Conservation (phyloP, 2,329 filamentous ascomycete species). For the Alternaria incomplexa region DNA sequence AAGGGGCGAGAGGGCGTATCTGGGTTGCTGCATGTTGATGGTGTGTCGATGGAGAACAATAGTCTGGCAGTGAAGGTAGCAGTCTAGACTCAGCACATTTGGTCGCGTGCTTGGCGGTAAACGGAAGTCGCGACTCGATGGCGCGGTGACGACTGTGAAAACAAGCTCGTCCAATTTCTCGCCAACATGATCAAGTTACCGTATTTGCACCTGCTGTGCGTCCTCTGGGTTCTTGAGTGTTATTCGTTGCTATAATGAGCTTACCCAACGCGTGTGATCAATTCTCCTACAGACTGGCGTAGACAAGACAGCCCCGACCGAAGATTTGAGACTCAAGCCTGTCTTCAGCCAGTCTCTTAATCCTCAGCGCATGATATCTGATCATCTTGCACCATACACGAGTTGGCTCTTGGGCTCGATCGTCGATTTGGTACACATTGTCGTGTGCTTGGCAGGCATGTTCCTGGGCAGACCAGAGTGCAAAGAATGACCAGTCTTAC, state of each 20-base stretch:
- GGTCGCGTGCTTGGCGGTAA: not conserved
- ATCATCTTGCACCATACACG: not conserved
- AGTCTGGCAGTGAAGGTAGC: not conserved
- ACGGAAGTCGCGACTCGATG: not conserved
- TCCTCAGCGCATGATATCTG: not conserved
- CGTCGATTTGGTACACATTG: not conserved
- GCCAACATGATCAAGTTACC: not conserved
- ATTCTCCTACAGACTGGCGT: not conserved
- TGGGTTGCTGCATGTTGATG: slow-evolving; percentile 1
- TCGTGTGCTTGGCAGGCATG: not conserved
- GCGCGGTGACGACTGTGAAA: not conserved
- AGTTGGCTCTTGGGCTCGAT: not conserved
- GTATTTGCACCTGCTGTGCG: too few relatives aligned
- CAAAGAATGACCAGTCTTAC: not conserved
- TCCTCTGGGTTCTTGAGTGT: not conserved
- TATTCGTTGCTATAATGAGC: not conserved
- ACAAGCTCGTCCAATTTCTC: not conserved
- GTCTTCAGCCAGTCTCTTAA: not conserved
- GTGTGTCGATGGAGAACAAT: not conserved
- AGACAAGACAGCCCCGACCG: not conserved
- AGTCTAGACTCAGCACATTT: not conserved
- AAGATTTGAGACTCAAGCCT: not conserved
- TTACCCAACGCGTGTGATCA: not conserved
- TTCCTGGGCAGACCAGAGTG: not conserved
- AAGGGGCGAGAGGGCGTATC: not conserved